Base-by-base conservation (phyloP, 495 filamentous ascomycete species). In the Podospora australis region DNA sequence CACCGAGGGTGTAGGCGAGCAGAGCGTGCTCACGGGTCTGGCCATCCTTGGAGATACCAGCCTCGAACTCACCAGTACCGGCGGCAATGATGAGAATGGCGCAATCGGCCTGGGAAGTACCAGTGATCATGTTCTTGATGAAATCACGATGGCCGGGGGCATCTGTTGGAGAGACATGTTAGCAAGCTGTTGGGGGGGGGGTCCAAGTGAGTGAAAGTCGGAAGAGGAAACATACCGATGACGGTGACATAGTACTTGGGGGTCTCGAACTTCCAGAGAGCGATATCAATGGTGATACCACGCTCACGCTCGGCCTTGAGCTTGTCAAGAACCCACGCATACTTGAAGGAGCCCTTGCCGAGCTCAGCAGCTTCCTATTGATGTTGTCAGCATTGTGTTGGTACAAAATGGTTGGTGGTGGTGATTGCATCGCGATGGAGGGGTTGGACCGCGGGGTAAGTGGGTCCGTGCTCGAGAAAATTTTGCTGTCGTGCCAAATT, bases 121-220 rank as follows among this genome's bases (percentile, higher is more conserved):
- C 92, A 78, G 92, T 97, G 80, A 97, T 98, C 92, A 98, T 98
- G 87, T 96, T 96, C 92, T 98, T 98, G 87, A 98, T 98, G 80
- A 98, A 98, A 70, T 98, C 92, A 88, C 92, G 92, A 78, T 98
- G 92, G 76, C 92, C 92, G 65, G 92, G 92, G 77, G 92, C 92
- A 72, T 98, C 90, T 89, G 62, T 28, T 55, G 39, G 29, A 2
- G 42, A 47, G 34, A 46, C 9, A 46, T 3, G 40, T 59, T 43
- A 49, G 55, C 24, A 49, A 16, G 44, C 11, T 2, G 13, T 10
- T 6, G 6, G 14, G 14, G 19, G 28, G 25, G 1, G 34, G n/a
- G n/a, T n/a, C n/a, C n/a, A n/a, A n/a, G n/a, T n/a, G 29, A 8
- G 9, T 16, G 9, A 17, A 46, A 36, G 32, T 14, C 36, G 29